Evolutionary conservation across 2,329 filamentous ascomycete genomes (phyloP).

Genomic region (Talaromyces sp.): DNA sequence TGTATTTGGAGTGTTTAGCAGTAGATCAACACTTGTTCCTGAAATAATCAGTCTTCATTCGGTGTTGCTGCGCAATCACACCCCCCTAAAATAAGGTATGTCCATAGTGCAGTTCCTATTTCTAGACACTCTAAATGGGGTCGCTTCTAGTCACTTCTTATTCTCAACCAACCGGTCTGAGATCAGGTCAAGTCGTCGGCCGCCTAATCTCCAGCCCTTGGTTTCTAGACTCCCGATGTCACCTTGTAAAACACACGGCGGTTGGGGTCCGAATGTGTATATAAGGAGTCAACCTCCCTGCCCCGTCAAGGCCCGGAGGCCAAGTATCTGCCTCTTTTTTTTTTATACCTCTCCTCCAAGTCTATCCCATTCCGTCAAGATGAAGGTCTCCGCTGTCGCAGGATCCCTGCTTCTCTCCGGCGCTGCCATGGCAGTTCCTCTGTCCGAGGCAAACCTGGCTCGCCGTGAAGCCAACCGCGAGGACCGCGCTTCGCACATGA

Average conservation of each 20-base stretch:
- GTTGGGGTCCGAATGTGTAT: neutral
- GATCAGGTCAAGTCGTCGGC: neutral
- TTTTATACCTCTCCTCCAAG: neutral
- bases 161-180: neutral
- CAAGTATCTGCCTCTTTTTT: neutral
- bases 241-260: neutral
- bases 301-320: neutral
- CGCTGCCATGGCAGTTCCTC: slow-evolving; percentile 7
- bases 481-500: slow-evolving; percentile 4
- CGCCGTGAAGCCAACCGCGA: slow-evolving; percentile 7
- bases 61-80: neutral
- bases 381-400: slow-evolving; percentile 6
- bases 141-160: neutral
- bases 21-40: neutral
- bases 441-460: slow-evolving; percentile 6
- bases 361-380: neutral
- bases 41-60: neutral
- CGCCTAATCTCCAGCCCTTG: neutral
- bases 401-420: slow-evolving; percentile 5
- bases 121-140: neutral
- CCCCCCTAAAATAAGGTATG: neutral
- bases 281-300: neutral
- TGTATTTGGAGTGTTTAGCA: neutral
- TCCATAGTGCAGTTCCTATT: neutral
- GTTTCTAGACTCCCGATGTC: neutral